Evolutionary conservation across 129 eudicot species (phyloP), one percentile per base, ranked within the genome.

Genomic region (Apium graveolens): DNA sequence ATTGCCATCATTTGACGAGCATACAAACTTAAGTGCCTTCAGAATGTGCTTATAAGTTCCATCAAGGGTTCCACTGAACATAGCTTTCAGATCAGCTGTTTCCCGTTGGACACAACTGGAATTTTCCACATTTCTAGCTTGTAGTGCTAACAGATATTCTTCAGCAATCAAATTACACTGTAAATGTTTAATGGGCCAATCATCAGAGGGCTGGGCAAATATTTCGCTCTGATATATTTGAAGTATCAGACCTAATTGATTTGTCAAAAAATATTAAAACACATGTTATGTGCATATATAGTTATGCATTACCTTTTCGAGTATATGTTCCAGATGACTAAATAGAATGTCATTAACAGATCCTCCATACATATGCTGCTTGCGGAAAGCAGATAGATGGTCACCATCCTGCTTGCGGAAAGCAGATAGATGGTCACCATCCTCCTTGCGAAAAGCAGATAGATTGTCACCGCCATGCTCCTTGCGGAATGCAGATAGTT

Each of bases 81-180:
- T 79, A 74, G 81, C 78, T 84, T 86, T 84, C 51, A 85, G 81
- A 78, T 44, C 81, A 73, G 75, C 79, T 21, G 76, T 42, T 79
- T 60, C 34, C 49, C 45, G 76, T 76, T 48, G 79, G 26, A 44
- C 18, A 31, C 21, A 27, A 76, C 45, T 65, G 3, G 78, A 49
- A 78, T 66, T 82, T 81, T 48, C 78, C 8, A 86, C 51, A 45
- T 76, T 69, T 63, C 84, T 86, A 39, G 86, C 73, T 78, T 81
- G 80, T 41, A 74, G 13, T 31, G 83, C 83, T 83, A 82, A 76
- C 78, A 75, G 34, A 42, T 80, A 82, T 65, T 79, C 85, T 42
- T 84, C 83, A 37, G 85, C 88, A 78, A 84, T 57, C 53, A 75
- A 71, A 49, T 73, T 76, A n/a, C 85, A 93, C 98, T 95, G 92